Percentiles rank a stretch among this genome's conserved stretches.
Conservation (phyloP, 1,284 basidiomycete genomes). For the Malassezia caprae region DNA sequence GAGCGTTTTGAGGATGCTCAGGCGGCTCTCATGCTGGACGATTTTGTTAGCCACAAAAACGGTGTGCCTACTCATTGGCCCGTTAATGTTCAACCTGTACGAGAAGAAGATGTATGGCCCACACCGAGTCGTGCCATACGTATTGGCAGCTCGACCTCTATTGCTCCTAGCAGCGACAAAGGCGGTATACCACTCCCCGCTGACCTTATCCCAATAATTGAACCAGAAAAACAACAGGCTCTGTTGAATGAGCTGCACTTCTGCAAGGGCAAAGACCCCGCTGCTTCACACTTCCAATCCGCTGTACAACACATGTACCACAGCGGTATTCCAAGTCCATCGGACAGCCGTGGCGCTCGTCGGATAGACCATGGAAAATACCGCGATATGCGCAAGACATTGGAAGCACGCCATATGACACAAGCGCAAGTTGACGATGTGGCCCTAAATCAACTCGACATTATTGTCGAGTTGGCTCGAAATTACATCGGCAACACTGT, state of each 20-base stretch:
- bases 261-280: conserved; percentile 50
- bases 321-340: conserved; percentile 34
- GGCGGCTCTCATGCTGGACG: background rate
- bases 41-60: background rate
- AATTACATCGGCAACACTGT: conserved; percentile 98
- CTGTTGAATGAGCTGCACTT: conserved; percentile 60
- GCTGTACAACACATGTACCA: conserved; percentile 55
- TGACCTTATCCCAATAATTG: conserved; percentile 47
- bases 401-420: conserved; percentile 69
- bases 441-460: conserved; percentile 77
- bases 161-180: conserved; percentile 45
- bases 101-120: conserved; percentile 4
- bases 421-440: conserved; percentile 83
- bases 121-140: conserved; percentile 6
- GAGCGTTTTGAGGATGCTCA: conserved; percentile 1
- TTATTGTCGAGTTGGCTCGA: conserved; percentile 70
- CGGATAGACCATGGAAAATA: conserved; percentile 89
- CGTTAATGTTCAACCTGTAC: background rate
- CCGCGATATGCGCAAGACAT: conserved; percentile 80
- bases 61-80: background rate
- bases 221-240: conserved; percentile 59
- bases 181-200: conserved; percentile 44
- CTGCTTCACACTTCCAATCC: conserved; percentile 52
- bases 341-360: conserved; percentile 26
- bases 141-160: conserved; percentile 41